Conservation (phyloP, 305 asterid genomes). For the Ruellia speciosa region DNA sequence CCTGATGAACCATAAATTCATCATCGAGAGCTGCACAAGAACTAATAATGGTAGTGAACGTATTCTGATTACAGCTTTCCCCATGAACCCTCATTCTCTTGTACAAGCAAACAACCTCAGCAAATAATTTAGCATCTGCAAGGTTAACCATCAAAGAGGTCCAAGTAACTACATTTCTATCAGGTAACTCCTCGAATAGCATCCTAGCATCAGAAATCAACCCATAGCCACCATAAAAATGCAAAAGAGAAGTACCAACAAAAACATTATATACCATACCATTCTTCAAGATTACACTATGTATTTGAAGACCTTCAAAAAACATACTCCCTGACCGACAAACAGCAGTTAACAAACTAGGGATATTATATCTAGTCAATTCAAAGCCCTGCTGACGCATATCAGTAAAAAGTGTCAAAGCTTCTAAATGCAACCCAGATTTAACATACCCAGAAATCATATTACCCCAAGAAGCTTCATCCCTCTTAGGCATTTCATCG, state of each 20-base stretch:
- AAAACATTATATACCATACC: conserved; percentile 49
- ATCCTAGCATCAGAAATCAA: conserved; percentile 37
- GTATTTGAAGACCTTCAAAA: conserved; percentile 59
- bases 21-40: conserved; percentile 66
- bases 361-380: conserved; percentile 44
- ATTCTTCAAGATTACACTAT: conserved; percentile 59
- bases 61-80: conserved; percentile 50
- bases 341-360: conserved; percentile 61
- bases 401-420: conserved; percentile 40
- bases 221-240: conserved; percentile 70
- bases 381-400: conserved; percentile 48
- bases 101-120: conserved; percentile 41
- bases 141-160: conserved; percentile 74
- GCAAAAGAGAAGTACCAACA: conserved; percentile 70
- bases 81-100: conserved; percentile 51
- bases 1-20: conserved; percentile 66
- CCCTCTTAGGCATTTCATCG: conserved; percentile 51
- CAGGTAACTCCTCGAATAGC: conserved; percentile 63
- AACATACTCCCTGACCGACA: conserved; percentile 52
- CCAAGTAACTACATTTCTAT: conserved; percentile 82
- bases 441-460: conserved; percentile 65
- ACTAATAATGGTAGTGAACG: conserved; percentile 59
- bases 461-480: conserved; percentile 72
- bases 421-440: conserved; percentile 37
- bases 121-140: conserved; percentile 39